Evolutionary conservation across 2,329 filamentous ascomycete species (phyloP).

Genomic region (Cytospora paraplurivora): DNA sequence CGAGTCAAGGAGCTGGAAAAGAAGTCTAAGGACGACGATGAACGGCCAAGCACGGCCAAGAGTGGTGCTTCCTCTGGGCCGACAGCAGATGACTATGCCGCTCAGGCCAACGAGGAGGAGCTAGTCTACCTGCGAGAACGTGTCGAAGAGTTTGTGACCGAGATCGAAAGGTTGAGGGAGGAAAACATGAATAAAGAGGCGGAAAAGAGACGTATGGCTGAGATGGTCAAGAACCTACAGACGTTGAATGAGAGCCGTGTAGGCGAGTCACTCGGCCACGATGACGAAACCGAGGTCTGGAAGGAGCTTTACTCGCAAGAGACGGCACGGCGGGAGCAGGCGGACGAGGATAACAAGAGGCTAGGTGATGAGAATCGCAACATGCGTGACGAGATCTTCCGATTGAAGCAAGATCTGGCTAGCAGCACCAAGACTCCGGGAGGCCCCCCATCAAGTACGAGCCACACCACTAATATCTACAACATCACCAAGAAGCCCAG

Average conservation of each 20-base stretch:
- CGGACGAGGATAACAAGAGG: conserved; percentile 83
- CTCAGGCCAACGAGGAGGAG: conserved; percentile 76
- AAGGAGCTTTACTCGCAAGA: conserved; percentile 75
- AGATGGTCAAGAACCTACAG: conserved; percentile 68
- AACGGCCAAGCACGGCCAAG: conserved; percentile 61
- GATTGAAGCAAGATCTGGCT: conserved; percentile 63
- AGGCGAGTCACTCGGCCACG: conserved; percentile 32
- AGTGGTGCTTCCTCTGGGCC: conserved; percentile 60
- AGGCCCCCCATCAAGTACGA: conserved; percentile 39
- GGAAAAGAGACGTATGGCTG: conserved; percentile 83
- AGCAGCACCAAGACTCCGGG: conserved; percentile 32
- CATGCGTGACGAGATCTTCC: conserved; percentile 81
- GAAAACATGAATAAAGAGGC: conserved; percentile 79
- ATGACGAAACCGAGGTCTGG: conserved; percentile 49
- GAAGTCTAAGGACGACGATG: conserved; percentile 65
- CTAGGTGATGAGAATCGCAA: conserved; percentile 80
- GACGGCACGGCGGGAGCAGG: conserved; percentile 82
- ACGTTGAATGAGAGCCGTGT: conserved; percentile 56
- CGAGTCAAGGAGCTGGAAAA: conserved; percentile 86
- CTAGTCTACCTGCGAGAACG: conserved; percentile 81
- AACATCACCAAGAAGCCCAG: conserved; percentile 60
- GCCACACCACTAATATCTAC: conserved; percentile 67
- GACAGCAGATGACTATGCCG: conserved; percentile 57
- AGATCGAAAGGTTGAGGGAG: conserved; percentile 79
- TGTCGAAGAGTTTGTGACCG: conserved; percentile 78